Base-by-base conservation (phyloP, 192 early-diverging fungal genomes). In the Oehlia diaphana region DNA sequence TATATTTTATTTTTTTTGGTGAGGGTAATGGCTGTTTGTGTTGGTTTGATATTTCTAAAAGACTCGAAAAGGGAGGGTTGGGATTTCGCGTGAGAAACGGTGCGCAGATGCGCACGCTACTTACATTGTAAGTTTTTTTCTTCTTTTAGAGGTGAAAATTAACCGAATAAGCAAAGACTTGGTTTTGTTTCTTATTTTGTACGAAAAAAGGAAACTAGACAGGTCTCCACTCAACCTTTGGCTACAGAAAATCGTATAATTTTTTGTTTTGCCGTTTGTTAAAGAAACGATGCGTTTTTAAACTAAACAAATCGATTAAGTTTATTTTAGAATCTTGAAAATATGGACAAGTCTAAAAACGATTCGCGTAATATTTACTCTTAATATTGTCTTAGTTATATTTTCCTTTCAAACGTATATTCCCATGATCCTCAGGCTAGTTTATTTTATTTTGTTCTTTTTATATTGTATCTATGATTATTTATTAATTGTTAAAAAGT, bases 71-170 rank as follows among this genome's bases (percentile, higher is more conserved):
- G 16, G 53, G 73, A 8, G 73, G 13, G 49, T 61, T 37, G 73
- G 31, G 39, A 47, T 28, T 66, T 16, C 23, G 63, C 66, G 65
- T 77, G 39, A 67, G 53, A 77, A 77, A 77, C 76, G 76, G 62
- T 77, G 76, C 76, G 76, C 76, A 37, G 42, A 14, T 33, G 76
- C 76, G 76, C 76, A 77, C 76, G 64, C 76, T 77, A 77, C 76
- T 77, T 77, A 77, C 76, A 50, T 35, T 64, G 42, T 28, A 68
- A 67, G 62, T 77, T 77, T 77, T 77, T 77, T 26, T 68, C 26
- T 26, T 76, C n/a, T 49, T 75, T 58, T 47, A 63, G 35, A 37
- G n/a, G 74, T 13, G 33, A 33, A 62, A 66, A 66, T 33, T 66
- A 31, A 66, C 64, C 64, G 64, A 66, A 21, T 58, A 58, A 58